A percentile compares a stretch with the other conserved stretches of the same genome.
These are phyloP conservation scores for Flueggea neowawraea DNA, from an alignment of 441 rosid genomes.

Conservation along the genomic window DNA sequence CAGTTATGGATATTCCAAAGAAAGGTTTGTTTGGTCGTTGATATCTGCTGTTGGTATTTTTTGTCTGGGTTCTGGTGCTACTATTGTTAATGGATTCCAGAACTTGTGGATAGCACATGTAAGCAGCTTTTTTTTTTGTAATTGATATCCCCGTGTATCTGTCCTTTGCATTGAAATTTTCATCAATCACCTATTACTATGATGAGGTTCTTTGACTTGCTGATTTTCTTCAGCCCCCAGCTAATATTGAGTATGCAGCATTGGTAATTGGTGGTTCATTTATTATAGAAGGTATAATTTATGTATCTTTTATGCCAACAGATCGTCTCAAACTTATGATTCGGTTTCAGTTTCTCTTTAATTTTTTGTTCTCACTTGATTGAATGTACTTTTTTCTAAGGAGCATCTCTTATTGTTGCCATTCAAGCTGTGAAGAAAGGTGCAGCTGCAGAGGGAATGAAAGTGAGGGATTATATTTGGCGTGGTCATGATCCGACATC, in stretches of 20 bases:
- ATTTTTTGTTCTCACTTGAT: neutral
- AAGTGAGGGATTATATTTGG: constrained; percentile 88
- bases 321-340: neutral
- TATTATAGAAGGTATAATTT: constrained; percentile 77
- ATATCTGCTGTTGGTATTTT: constrained; percentile 99
- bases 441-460: constrained; percentile 98
- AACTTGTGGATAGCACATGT: constrained; percentile 86
- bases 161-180: neutral
- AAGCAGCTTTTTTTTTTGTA: constrained; percentile 13
- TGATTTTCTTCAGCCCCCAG: constrained; percentile 68
- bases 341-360: neutral
- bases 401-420: constrained; percentile 96
- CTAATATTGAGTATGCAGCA: constrained; percentile 83
- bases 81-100: constrained; percentile 92
- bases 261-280: constrained; percentile 96
- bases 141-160: neutral
- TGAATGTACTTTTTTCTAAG: constrained; percentile 25
- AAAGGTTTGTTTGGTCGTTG: constrained; percentile 99
- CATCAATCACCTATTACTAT: neutral
- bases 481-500: constrained; percentile 99
- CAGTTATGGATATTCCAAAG: constrained; percentile 99
- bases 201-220: constrained; percentile 18
- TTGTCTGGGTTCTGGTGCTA: constrained; percentile 99
- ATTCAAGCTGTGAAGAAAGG: constrained; percentile 98
- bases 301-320: neutral